Evolutionary conservation across 1,139 yeast species (phyloP), one percentile per base, ranked within the genome.

Genomic region (Sporopachydermia cereana): DNA sequence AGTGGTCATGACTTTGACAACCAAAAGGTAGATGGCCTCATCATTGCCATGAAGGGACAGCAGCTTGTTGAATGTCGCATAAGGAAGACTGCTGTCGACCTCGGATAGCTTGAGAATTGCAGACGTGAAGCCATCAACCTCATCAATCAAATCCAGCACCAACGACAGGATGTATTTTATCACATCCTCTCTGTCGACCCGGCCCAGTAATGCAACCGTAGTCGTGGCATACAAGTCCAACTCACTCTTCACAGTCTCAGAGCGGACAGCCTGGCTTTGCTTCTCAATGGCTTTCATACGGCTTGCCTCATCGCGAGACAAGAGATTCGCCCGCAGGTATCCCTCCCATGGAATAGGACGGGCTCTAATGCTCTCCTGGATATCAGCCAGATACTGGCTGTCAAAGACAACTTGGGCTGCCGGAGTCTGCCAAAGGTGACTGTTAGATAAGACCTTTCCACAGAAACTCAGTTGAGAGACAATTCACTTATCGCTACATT

Each of bases 281-380:
- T 75, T 76, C 57, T 83, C 93, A 54, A 84, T 70, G 41, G 74
- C 69, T 60, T 79, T 80, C 57, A 85, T 69, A 45, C 74, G 67
- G 50, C 73, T 72, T 17, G 86, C 86, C 57, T 84, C 88, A 49
- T 76, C 79, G 45, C 71, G 71, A 20, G 78, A 64, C 42, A 89
- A 70, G 43, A 80, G 76, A 44, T 77, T 79, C 12, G 93, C 81
- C 50, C 95, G 74, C 18, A 85, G 79, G 56, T 83, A 78, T 5
- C 95, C 95, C 58, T 84, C 94, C 96, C 96, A 89, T 23, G 95
- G 94, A 49, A 89, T 77, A 29, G 93, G 82, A 53, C 94, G 76
- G 50, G 84, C 83, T 55, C 93, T 73, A 53, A 85, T 79, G 52
- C 79, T 79, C 54, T 75, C 71, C 56, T 85, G 77, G 51, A 84